Evolutionary conservation across 2,329 filamentous ascomycete species (phyloP), one percentile per base, ranked within the genome.

Genomic region (Epichloe festucae): DNA sequence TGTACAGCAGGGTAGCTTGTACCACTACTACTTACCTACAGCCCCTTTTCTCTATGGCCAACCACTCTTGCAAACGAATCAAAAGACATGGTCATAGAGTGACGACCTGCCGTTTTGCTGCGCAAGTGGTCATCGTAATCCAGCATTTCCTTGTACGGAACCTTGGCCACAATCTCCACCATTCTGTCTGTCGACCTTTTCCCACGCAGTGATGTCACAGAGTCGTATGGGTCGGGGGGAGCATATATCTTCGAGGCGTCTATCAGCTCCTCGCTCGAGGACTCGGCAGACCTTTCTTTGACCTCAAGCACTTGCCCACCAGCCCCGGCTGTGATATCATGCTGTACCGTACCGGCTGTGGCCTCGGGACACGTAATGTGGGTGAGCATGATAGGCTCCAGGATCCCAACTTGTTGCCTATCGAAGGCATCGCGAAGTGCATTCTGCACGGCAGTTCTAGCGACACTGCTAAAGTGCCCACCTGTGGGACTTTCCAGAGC

Each of bases 91-190:
- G 75, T 77, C 63, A 81, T 70, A 5, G 75, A 72, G 61, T 82
- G 78, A 2, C 93, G 76, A 0, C 93, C 93, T 3, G 85, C 87
- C 3, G 91, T 98, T 72, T 95, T 77, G 67, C 88, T 90, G 49
- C 93, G 76, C 56, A 98, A 69, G 63, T 94, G 87, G 65, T 89
- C 88, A 59, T 97, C 74, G 67, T 97, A 98, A 42, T 91, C 87
- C 38, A 97, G 84, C 88, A 97, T 96, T 68, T 97, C 91, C 69
- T 93, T 94, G 60, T 97, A 74, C 35, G 93, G 93, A 31, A 97
- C 91, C 60, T 87, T 82, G 21, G 90, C 93, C 11, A 85, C 82
- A 58, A 98, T 88, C 48, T 84, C 77, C 53, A 76, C 72, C 70
- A 71, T 74, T 45, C 73, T 70, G 51, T 70, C 67, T 36, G 67